These are phyloP conservation scores for Sporothrix curviconia DNA, from an alignment of 2,329 filamentous ascomycete species.

Conservation along the genomic window DNA sequence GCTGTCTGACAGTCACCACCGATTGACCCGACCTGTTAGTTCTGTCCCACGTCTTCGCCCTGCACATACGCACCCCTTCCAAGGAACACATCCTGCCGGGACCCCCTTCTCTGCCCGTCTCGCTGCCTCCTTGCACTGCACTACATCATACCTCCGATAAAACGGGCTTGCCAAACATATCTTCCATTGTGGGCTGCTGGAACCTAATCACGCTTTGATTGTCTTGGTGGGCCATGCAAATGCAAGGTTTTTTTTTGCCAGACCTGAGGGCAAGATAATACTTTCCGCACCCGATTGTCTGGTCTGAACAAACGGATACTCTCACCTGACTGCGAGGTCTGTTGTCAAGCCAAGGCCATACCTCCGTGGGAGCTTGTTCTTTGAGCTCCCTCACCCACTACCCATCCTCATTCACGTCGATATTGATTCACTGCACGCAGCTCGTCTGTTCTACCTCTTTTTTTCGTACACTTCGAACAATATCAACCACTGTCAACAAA, in stretches of 20 bases:
- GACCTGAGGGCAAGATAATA: too few relatives aligned
- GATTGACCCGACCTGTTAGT: slow-evolving; percentile 9
- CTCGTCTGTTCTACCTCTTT: neutral
- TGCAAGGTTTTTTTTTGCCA: too few relatives aligned
- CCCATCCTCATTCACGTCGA: too few relatives aligned
- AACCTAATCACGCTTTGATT: too few relatives aligned
- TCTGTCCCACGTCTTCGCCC: slow-evolving; percentile 3
- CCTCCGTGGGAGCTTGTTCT: too few relatives aligned
- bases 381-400: too few relatives aligned
- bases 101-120: neutral
- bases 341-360: too few relatives aligned
- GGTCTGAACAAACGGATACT: too few relatives aligned
- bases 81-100: neutral
- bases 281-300: too few relatives aligned
- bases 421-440: neutral
- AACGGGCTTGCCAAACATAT: neutral
- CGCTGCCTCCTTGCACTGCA: neutral
- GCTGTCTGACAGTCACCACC: slow-evolving; percentile 10
- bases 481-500: neutral
- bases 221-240: too few relatives aligned
- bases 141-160: neutral
- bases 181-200: neutral
- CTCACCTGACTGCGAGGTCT: too few relatives aligned
- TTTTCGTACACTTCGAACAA: neutral
- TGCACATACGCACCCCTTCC: neutral